Conservation (phyloP, 441 rosid genomes). For the Aquilaria agallochum region DNA sequence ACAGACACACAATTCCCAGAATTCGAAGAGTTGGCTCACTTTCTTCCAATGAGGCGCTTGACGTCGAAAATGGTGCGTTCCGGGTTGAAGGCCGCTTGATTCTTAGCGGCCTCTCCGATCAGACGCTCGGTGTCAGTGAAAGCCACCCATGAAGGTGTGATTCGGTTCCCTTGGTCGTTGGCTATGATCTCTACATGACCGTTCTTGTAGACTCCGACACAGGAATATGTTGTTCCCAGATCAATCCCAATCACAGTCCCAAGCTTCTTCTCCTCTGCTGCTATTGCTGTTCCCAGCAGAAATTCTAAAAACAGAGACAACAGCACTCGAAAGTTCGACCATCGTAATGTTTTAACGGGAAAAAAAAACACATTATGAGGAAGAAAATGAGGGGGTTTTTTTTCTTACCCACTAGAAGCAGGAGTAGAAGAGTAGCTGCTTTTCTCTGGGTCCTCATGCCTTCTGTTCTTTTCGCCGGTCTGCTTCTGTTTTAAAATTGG, state of each 20-base stretch:
- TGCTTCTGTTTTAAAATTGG: neutral
- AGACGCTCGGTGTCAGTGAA: conserved; percentile 8
- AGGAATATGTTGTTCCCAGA: conserved; percentile 4
- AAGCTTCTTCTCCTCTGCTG: conserved; percentile 1
- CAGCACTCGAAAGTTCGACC: neutral
- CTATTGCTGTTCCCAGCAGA: conserved; percentile 8
- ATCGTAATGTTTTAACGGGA: neutral
- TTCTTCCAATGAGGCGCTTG: conserved; percentile 15
- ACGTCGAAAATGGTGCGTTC: conserved; percentile 7
- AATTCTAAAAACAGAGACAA: conserved; percentile 3
- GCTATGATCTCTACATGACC: conserved; percentile 6
- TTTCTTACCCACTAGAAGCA: conserved; percentile 1
- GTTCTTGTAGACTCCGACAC: conserved; percentile 3
- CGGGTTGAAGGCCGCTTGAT: neutral
- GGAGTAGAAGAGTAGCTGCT: neutral
- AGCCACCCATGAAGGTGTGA: conserved; percentile 4
- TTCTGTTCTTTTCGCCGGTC: neutral
- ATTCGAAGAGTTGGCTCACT: neutral
- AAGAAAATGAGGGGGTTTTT: neutral
- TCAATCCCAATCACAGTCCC: conserved; percentile 5
- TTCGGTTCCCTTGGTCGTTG: conserved; percentile 8
- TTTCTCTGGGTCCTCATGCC: neutral
- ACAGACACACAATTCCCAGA: neutral
- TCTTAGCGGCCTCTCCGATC: conserved; percentile 8
- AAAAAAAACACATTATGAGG: neutral